phyloP scores from a whole-genome alignment of 352 stramenopile species.

The Globisporangium megalacanthum region DNA sequence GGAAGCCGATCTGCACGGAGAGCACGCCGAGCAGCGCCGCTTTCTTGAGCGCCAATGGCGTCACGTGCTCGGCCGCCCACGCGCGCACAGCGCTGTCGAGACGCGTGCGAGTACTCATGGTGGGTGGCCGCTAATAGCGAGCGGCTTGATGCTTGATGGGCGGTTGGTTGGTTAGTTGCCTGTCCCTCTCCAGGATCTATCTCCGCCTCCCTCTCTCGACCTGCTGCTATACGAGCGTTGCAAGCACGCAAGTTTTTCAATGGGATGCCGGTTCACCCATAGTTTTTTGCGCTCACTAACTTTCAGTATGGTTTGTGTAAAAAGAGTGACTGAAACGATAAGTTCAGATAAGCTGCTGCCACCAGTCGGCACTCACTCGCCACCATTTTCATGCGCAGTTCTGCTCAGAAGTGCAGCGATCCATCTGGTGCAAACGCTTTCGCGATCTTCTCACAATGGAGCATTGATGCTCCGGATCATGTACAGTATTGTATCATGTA shows the following conservation, averaged over 20 bases:
- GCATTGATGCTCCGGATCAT: no score
- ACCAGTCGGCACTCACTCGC: neutral
- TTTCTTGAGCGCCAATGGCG: conserved; percentile 43
- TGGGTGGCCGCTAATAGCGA: neutral
- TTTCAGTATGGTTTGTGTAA: neutral
- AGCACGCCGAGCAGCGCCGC: conserved; percentile 53
- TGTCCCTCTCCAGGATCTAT: no score
- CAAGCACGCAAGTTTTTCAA: neutral
- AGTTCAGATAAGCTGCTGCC: conserved; percentile 4
- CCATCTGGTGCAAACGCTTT: no score
- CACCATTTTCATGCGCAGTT: no score
- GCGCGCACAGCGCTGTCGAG: neutral
- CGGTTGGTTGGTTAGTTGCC: no score
- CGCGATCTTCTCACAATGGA: no score
- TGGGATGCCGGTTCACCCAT: no score
- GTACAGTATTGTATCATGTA: no score
- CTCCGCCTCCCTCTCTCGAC: no score
- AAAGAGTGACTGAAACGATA: neutral
- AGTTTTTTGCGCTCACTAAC: neutral
- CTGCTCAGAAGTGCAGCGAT: no score
- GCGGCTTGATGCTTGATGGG: neutral
- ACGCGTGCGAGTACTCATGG: neutral
- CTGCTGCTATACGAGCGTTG: no score
- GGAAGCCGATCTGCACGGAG: conserved; percentile 68
- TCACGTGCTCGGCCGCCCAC: conserved; percentile 15